Conservation (phyloP, 192 early-diverging fungal species). For the Podila verticillata region DNA sequence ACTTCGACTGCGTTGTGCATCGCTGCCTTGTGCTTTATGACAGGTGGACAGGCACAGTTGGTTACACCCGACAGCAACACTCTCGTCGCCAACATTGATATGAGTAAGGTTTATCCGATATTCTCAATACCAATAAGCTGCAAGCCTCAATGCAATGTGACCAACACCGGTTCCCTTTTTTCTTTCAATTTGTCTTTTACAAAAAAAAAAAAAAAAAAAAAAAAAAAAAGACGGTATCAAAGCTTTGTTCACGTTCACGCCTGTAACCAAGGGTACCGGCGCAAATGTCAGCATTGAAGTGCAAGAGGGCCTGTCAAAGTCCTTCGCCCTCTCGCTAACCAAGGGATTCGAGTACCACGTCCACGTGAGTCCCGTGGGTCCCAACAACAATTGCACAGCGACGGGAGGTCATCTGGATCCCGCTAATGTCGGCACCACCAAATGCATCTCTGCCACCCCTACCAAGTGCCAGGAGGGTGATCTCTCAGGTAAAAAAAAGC, state of each 20-base stretch:
- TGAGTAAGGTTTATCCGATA: not conserved
- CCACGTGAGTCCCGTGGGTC: slow-evolving; percentile 18
- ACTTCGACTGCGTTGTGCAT: not conserved
- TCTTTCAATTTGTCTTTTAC: not conserved
- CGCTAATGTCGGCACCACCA: slow-evolving; percentile 10
- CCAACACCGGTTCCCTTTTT: not conserved
- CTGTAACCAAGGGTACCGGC: not conserved
- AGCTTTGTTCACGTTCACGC: slow-evolving; percentile 24
- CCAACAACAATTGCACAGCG: slow-evolving; percentile 13
- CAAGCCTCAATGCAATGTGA: not conserved
- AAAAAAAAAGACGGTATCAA: slow-evolving; percentile 29
- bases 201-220: too few species aligned
- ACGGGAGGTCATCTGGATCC: slow-evolving; percentile 29
- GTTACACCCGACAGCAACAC: slow-evolving; percentile 6
- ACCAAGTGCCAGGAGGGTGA: slow-evolving; percentile 32
- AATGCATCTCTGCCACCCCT: slow-evolving; percentile 5
- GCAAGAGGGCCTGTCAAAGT: slow-evolving; percentile 2
- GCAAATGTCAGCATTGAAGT: slow-evolving; percentile 11
- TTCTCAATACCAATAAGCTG: not conserved
- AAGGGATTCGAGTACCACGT: slow-evolving; percentile 33
- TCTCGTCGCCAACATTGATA: slow-evolving; percentile 1
- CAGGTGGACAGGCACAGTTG: not conserved
- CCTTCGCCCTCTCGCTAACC: not conserved
- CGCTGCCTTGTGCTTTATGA: slow-evolving; percentile 7
- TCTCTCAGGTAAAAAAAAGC: slow-evolving; percentile 17